phyloP scores from a whole-genome alignment of 202 grass and related monocot genomes.

The Hordeum pubiflorum region DNA sequence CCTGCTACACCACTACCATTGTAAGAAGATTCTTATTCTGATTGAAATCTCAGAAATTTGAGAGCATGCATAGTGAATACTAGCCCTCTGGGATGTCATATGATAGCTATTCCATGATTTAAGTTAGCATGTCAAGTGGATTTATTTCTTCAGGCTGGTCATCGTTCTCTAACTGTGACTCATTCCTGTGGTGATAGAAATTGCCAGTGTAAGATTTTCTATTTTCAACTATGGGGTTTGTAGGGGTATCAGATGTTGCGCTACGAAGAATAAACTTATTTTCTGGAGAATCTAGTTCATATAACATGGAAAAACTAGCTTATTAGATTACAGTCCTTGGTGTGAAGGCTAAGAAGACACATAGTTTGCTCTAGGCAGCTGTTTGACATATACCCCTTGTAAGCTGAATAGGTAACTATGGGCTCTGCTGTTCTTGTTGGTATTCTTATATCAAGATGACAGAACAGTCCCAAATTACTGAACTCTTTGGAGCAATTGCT shows the following conservation, averaged over 20 bases:
- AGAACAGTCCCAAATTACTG: background rate
- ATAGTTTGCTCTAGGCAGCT: background rate
- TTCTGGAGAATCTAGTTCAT: background rate
- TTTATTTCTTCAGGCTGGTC: background rate
- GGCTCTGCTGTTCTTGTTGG: background rate
- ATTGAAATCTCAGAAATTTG: background rate
- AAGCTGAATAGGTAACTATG: background rate
- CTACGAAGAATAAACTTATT: background rate
- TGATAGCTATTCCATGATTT: background rate
- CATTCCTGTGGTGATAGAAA: conserved; percentile 1
- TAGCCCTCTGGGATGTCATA: background rate
- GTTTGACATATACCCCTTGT: background rate
- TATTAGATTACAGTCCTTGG: background rate
- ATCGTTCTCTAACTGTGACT: background rate
- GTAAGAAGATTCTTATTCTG: background rate
- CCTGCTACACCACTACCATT: background rate
- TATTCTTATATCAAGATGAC: background rate
- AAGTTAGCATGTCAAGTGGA: conserved; percentile 3
- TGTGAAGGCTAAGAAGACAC: background rate
- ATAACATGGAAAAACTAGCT: background rate
- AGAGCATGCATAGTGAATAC: background rate
- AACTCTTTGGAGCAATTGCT: background rate
- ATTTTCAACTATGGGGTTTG: background rate
- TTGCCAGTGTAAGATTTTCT: background rate
- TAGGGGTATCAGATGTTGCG: background rate